Conservation (phyloP, 257 asterid genomes). For the Plectranthus barbatus region DNA sequence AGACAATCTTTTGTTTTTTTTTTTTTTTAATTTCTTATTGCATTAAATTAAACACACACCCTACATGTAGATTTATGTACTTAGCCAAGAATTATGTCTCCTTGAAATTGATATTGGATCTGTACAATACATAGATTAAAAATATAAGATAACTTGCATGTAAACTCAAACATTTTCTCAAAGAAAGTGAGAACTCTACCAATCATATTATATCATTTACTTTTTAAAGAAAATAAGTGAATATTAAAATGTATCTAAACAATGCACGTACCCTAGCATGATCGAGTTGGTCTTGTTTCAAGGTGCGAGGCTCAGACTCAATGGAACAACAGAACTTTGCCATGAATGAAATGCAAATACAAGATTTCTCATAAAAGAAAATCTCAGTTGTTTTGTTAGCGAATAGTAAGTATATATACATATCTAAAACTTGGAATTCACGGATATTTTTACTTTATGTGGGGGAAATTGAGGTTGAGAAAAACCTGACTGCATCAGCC, state of each 20-base stretch:
- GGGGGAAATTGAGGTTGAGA: conserved; percentile 25
- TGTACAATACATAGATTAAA: too few relatives aligned
- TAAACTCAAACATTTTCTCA: too few relatives aligned
- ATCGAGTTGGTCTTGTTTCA: conserved; percentile 47
- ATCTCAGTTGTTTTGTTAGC: not conserved
- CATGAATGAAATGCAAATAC: conserved; percentile 27
- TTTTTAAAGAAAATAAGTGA: too few relatives aligned
- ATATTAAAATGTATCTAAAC: not conserved
- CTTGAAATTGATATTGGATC: too few relatives aligned
- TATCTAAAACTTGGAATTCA: conserved; percentile 23
- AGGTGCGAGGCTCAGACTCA: conserved; percentile 73
- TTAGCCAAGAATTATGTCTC: too few relatives aligned
- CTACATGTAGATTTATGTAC: too few relatives aligned
- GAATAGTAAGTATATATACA: not conserved
- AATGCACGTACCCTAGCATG: conserved; percentile 38
- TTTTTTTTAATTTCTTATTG: too few relatives aligned
- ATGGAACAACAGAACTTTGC: conserved; percentile 61
- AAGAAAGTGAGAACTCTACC: too few relatives aligned
- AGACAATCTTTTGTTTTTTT: too few relatives aligned
- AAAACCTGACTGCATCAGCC: conserved; percentile 10
- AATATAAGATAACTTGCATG: too few relatives aligned
- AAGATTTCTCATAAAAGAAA: conserved; percentile 6
- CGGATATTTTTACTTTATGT: conserved; percentile 23
- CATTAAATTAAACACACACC: too few relatives aligned
- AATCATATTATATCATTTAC: too few relatives aligned